Evolutionary conservation across 2,329 filamentous ascomycete species (phyloP), one percentile per base, ranked within the genome.

Genomic region (Cladosporium sp.): DNA sequence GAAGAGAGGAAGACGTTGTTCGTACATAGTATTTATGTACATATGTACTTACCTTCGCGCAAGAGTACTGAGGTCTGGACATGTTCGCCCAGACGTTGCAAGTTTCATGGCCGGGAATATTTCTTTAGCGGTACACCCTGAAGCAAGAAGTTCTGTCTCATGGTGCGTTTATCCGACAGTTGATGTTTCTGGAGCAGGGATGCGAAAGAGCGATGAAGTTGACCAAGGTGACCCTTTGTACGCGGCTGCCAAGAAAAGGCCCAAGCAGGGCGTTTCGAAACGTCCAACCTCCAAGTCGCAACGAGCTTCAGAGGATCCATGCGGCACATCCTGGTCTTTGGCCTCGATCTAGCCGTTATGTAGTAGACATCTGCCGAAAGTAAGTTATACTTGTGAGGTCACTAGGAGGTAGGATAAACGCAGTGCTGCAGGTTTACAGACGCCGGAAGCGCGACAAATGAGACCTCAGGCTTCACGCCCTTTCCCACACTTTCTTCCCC

Each of bases 401-500:
- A n/a, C n/a, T n/a, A n/a, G n/a, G n/a, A n/a, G n/a, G n/a, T n/a
- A n/a, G n/a, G n/a, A n/a, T n/a, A n/a, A n/a, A n/a, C 22, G 9
- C 22, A 27, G 4, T 27, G 22, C 9, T 4, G 9, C 22, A 27
- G 4, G 22, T 27, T 5, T 4, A 27, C 22, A 27, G 5, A 9
- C 22, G 22, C 22, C 9, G 9, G 5, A 27, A 27, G 22, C 22
- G 22, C 4, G 5, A 27, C 22, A 27, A 27, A 27, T 5, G 22
- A 27, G 22, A 9, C 22, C 4, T 36, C 12, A n/a, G n/a, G n/a
- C 22, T 27, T 40, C 38, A 40, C 15, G 12, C 35, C 30, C 25
- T 51, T 55, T 72, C 68, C 71, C 70, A 78, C 4, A 77, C 69
- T 56, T 71, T 74, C 38, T 55, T 61, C 6, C 75, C 76, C n/a